A percentile compares a stretch with the other conserved stretches of the same genome.
phyloP scores from a whole-genome alignment of 257 asterid genomes.

The Solanum lycopersicoides region DNA sequence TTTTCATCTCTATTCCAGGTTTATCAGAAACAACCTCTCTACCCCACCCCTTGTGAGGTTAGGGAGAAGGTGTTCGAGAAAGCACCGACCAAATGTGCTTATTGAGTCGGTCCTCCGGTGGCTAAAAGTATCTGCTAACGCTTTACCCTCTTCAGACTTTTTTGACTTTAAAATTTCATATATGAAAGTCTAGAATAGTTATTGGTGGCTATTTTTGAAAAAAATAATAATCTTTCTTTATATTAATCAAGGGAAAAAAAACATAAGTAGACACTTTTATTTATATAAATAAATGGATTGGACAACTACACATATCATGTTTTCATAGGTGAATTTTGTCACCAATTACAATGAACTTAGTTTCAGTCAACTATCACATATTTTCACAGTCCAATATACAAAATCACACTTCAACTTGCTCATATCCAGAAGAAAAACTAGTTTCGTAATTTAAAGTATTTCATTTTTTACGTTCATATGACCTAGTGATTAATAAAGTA shows the following conservation, averaged over 20 bases:
- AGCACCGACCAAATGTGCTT: not conserved
- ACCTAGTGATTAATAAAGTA: too few species aligned
- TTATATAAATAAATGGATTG: too few species aligned
- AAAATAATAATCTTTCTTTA: not conserved
- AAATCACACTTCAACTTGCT: not conserved
- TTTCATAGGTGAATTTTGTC: too few species aligned
- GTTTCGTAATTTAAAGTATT: fast-evolving
- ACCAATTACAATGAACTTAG: not conserved
- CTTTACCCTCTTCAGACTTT: not conserved
- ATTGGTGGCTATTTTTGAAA: not conserved
- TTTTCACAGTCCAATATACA: not conserved
- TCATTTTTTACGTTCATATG: not conserved
- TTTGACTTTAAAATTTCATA: not conserved
- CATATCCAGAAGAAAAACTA: too few species aligned
- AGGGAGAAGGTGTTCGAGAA: not conserved
- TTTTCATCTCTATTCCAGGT: not conserved
- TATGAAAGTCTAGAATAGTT: not conserved
- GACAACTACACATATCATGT: too few species aligned
- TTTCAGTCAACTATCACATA: not conserved
- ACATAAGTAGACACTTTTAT: too few species aligned
- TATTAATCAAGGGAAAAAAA: too few species aligned
- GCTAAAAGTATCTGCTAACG: not conserved
- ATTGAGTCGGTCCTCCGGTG: not conserved
- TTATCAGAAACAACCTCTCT: not conserved
- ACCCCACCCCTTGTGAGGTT: not conserved